A percentile compares a stretch with the other conserved stretches of the same genome.
Conservation (phyloP, 352 stramenopile genomes). For the Nothophytophthora sp. region DNA sequence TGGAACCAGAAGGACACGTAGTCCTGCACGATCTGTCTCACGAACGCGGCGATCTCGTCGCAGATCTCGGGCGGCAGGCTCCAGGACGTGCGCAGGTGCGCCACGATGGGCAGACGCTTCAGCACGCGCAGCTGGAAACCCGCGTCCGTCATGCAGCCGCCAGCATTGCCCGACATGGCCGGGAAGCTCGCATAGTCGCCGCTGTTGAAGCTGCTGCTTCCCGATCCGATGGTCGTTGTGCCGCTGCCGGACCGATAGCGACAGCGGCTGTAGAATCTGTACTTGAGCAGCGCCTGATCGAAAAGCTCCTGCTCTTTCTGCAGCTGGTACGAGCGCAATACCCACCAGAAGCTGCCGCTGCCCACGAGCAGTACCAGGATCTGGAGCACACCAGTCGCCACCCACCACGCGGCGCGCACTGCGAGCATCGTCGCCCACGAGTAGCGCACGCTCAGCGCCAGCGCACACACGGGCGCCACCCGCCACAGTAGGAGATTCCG, state of each 20-base stretch:
- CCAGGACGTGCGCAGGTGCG: conserved; percentile 64
- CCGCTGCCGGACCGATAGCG: conserved; percentile 25
- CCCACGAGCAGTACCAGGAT: conserved; percentile 45
- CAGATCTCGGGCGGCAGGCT: conserved; percentile 53
- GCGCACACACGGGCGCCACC: conserved; percentile 14
- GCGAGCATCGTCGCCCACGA: conserved; percentile 19
- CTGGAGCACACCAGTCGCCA: conserved; percentile 35
- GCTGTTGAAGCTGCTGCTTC: conserved; percentile 2
- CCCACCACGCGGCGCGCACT: conserved; percentile 22
- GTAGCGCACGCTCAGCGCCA: conserved; percentile 29
- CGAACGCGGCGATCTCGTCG: conserved; percentile 60
- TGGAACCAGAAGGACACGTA: conserved; percentile 75
- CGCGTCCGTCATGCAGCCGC: conserved; percentile 31
- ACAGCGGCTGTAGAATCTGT: conserved; percentile 59
- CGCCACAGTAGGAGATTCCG: conserved; percentile 7
- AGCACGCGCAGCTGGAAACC: conserved; percentile 54
- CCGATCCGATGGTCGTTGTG: neutral
- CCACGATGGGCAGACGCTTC: conserved; percentile 62
- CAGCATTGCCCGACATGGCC: neutral
- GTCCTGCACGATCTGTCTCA: conserved; percentile 49
- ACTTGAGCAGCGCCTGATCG: conserved; percentile 47
- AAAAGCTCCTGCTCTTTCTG: conserved; percentile 61
- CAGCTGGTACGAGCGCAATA: conserved; percentile 65
- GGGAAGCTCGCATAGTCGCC: conserved; percentile 6
- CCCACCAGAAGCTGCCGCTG: conserved; percentile 59